A percentile compares a stretch with the other conserved stretches of the same genome.
Evolutionary conservation across 2,329 filamentous ascomycete genomes (phyloP).

Genomic region (Hymenoscyphus repandus): DNA sequence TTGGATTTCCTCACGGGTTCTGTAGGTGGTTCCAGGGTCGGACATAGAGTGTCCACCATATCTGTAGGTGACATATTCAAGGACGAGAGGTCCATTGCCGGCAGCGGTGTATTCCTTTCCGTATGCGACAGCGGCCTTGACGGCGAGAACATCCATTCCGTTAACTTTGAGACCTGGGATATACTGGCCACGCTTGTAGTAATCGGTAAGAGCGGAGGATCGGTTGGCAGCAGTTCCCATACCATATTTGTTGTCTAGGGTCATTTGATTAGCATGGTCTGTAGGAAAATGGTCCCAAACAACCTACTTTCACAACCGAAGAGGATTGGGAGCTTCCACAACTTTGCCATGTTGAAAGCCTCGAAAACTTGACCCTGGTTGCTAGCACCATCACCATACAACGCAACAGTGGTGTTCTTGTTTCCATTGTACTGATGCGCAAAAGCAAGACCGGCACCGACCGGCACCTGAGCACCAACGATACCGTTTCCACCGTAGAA

Average conservation of each 20-base stretch:
- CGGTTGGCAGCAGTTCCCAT: slow-evolving; percentile 97
- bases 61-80: slow-evolving; percentile 98
- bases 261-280: slow-evolving; percentile 25
- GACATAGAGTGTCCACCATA: slow-evolving; percentile 99
- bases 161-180: slow-evolving; percentile 99
- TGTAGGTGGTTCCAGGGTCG: slow-evolving; percentile 98
- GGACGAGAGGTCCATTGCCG: slow-evolving; percentile 88
- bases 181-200: slow-evolving; percentile 99
- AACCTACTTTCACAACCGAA: slow-evolving; percentile 96
- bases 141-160: slow-evolving; percentile 97
- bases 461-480: slow-evolving; percentile 95
- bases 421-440: slow-evolving; percentile 89
- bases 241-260: slow-evolving; percentile 96
- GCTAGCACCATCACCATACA: slow-evolving; percentile 97
- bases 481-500: slow-evolving; percentile 99
- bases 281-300: neutral
- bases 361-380: slow-evolving; percentile 99
- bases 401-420: slow-evolving; percentile 79
- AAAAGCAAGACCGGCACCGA: slow-evolving; percentile 93
- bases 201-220: slow-evolving; percentile 93
- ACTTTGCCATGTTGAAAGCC: slow-evolving; percentile 99
- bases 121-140: slow-evolving; percentile 93
- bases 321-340: slow-evolving; percentile 92
- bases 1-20: slow-evolving; percentile 98
- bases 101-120: slow-evolving; percentile 79